These are phyloP conservation scores for Metarhizium sp. DNA, from an alignment of 2,329 filamentous ascomycete species.

Conservation along the genomic window DNA sequence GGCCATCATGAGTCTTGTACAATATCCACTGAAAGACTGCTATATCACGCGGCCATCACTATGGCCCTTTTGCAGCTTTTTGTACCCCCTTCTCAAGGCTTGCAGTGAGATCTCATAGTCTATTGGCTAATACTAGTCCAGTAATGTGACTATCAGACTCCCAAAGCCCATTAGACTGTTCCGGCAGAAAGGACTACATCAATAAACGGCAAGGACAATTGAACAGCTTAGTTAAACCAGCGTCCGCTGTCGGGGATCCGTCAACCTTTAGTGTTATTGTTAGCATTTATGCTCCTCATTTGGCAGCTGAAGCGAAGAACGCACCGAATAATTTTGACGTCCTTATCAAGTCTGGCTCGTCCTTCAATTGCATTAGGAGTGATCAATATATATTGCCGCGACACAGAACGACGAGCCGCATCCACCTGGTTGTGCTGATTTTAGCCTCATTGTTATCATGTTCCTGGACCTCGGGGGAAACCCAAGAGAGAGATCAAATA, in stretches of 20 bases:
- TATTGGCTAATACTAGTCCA: background rate
- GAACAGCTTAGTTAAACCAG: conserved; percentile 17
- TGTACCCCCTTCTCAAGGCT: background rate
- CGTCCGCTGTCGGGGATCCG: conserved; percentile 48
- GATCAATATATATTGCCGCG: conserved; percentile 91
- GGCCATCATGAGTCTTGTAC: background rate
- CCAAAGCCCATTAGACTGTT: too few species aligned
- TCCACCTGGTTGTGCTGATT: conserved; percentile 49
- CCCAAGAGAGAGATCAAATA: background rate
- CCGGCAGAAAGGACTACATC: too few species aligned
- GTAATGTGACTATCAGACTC: background rate
- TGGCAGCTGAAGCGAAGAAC: conserved; percentile 10
- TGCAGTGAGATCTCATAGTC: background rate
- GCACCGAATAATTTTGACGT: conserved; percentile 72
- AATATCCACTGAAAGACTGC: background rate
- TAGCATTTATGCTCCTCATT: background rate
- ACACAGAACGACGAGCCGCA: conserved; percentile 76
- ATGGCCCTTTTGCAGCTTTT: background rate
- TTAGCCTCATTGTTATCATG: conserved; percentile 2
- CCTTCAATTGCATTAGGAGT: conserved; percentile 78
- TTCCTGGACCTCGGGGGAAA: background rate
- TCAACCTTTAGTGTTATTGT: conserved; percentile 30
- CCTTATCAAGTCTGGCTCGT: conserved; percentile 46
- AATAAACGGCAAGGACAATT: too few species aligned
- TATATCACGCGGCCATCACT: background rate